A percentile compares a stretch with the other conserved stretches of the same genome.
These are phyloP conservation scores for Alternaria sp. DNA, from an alignment of 2,329 filamentous ascomycete genomes.

Conservation along the genomic window DNA sequence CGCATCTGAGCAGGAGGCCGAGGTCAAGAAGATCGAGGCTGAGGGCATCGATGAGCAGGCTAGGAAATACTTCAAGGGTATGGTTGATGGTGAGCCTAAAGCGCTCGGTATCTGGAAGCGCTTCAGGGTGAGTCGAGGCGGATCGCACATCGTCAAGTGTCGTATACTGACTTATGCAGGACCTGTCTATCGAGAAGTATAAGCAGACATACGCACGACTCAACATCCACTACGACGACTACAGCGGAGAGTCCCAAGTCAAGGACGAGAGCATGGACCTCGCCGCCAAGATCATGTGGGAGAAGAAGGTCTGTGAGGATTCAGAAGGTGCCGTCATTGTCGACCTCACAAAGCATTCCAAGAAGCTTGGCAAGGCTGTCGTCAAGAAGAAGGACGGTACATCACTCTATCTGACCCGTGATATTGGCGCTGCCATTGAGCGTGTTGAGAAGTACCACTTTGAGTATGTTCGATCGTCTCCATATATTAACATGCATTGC, in stretches of 20 bases:
- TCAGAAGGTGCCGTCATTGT: slow-evolving; percentile 73
- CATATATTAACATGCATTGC: background rate
- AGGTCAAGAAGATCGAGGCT: slow-evolving; percentile 52
- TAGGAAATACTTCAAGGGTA: slow-evolving; percentile 73
- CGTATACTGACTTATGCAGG: slow-evolving; percentile 38
- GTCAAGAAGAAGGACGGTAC: slow-evolving; percentile 74
- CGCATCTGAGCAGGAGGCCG: slow-evolving; percentile 52
- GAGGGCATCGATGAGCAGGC: slow-evolving; percentile 72
- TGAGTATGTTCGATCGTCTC: slow-evolving; percentile 51
- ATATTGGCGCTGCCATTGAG: slow-evolving; percentile 72
- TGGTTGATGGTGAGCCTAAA: slow-evolving; percentile 69
- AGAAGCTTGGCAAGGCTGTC: slow-evolving; percentile 73
- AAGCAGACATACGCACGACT: slow-evolving; percentile 70
- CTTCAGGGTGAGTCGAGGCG: slow-evolving; percentile 57
- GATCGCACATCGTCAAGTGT: background rate
- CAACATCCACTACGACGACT: slow-evolving; percentile 72
- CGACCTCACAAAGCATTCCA: slow-evolving; percentile 74
- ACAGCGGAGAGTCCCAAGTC: slow-evolving; percentile 75
- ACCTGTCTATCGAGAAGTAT: slow-evolving; percentile 71
- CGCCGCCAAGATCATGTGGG: slow-evolving; percentile 67
- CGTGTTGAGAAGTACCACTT: slow-evolving; percentile 69
- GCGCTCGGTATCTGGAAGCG: slow-evolving; percentile 69
- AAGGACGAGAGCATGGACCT: slow-evolving; percentile 68
- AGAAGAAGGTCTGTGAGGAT: slow-evolving; percentile 69
- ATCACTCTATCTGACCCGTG: slow-evolving; percentile 73